Base-by-base conservation (phyloP, 768 basidiomycete species). In the Lactarius hengduanensis region DNA sequence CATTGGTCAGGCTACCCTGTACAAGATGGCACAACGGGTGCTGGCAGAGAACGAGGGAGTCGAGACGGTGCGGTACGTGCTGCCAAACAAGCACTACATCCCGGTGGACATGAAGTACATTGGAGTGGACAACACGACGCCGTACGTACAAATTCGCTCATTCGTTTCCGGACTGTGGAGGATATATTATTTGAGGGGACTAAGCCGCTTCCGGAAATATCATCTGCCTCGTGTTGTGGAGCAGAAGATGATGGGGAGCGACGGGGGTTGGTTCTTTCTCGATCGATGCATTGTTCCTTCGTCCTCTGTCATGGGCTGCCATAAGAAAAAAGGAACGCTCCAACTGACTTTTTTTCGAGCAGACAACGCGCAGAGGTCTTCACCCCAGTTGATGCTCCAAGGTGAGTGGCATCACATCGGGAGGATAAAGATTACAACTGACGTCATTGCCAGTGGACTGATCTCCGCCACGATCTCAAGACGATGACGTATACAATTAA, bases 31-130 rank as follows among this genome's bases (percentile, higher is more conserved):
- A 0, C 83, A 90, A 68, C 81, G 82, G 2, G 80, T 98, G 69
- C 77, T 97, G 34, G 77, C 77, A 1, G 86, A 90, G 74, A 89
- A 93, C 72, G 75, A 76, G 2, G 78, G 78, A 2, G 80, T 97
- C 15, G 74, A 81, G 53, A 76, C 76, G 2, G 89, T 92, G 38
- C 81, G 82, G 16, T 97, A 96, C 77, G 76, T 78, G 53, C 81
- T 97, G 3, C 96, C 96, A 2, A 98, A 98, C 81, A 93, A 95
- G 78, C 96, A 97, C 74, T 98, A 96, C 76, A 84, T 97, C 71
- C 91, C 92, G 0, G 92, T 95, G 57, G 86, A 92, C 75, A 89
- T 94, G 87, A 77, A 76, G 61, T 92, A 91, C 67, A 77, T 90
- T 54, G 86, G 84, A 2, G 74, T 90, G 10, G 89, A 91, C 71